phyloP scores from a whole-genome alignment of 73 alveolate species.

The Paramecium sonneborni region DNA sequence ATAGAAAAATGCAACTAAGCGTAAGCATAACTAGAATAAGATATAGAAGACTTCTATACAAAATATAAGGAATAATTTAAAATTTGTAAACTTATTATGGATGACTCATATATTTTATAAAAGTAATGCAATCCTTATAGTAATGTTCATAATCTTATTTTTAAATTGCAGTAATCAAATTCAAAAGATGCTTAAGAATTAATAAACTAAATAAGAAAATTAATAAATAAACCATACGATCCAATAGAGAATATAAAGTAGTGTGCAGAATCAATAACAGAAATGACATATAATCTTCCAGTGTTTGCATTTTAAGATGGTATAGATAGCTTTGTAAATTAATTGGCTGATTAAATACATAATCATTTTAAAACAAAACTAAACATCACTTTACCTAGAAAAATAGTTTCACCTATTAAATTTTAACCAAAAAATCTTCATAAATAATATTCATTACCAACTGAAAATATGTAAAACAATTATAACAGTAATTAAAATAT shows the following conservation, averaged over 20 bases:
- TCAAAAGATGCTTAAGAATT: slow-evolving; percentile 27
- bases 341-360: neutral
- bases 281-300: slow-evolving; percentile 45
- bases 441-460: neutral
- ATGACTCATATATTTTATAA: slow-evolving; percentile 5
- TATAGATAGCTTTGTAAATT: neutral
- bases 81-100: slow-evolving; percentile 8
- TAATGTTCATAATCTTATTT: neutral
- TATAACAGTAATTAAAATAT: neutral
- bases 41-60: slow-evolving; percentile 8
- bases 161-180: neutral
- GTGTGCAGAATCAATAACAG: slow-evolving; percentile 33
- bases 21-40: slow-evolving; percentile 21
- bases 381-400: neutral
- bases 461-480: neutral
- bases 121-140: neutral
- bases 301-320: slow-evolving; percentile 55
- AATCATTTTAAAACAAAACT: neutral
- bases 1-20: slow-evolving; percentile 34
- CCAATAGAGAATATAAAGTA: neutral
- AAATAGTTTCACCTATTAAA: neutral
- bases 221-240: neutral
- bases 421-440: neutral
- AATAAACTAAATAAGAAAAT: neutral
- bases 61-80: slow-evolving; percentile 44